Percentiles rank a stretch among this genome's conserved stretches.
phyloP scores from a whole-genome alignment of 805 yeast species.

The Schwanniomyces yamadae region DNA sequence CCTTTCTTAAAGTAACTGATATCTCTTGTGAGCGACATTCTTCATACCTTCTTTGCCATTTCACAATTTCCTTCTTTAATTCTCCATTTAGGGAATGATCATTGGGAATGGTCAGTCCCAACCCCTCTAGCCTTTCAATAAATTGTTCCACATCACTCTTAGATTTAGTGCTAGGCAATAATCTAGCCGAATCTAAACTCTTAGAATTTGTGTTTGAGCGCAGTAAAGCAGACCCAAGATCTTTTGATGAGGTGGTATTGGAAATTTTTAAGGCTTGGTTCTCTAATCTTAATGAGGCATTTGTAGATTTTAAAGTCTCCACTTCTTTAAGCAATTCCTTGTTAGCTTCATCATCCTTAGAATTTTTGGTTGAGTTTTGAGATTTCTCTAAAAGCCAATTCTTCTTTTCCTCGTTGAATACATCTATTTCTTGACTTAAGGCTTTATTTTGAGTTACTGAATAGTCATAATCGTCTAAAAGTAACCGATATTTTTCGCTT shows the following conservation, averaged over 20 bases:
- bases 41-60: constrained; percentile 54
- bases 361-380: constrained; percentile 1
- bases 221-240: neutral
- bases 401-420: constrained; percentile 16
- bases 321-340: constrained; percentile 19
- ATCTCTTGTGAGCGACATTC: constrained; percentile 40
- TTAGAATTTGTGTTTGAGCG: constrained; percentile 5
- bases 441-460: constrained; percentile 18
- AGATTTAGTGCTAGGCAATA: neutral
- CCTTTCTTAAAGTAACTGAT: constrained; percentile 18
- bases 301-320: constrained; percentile 27
- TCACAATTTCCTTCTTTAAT: constrained; percentile 32
- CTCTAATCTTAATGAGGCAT: constrained; percentile 37
- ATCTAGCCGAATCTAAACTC: neutral
- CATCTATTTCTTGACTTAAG: constrained; percentile 19
- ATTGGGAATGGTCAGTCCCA: constrained; percentile 18
- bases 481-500: constrained; percentile 16
- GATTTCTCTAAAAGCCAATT: constrained; percentile 5
- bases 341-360: neutral
- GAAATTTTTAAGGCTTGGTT: constrained; percentile 34
- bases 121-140: constrained; percentile 27
- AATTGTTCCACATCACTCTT: constrained; percentile 15
- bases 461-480: constrained; percentile 23
- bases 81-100: constrained; percentile 1
- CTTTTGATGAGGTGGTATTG: constrained; percentile 10